phyloP scores from a whole-genome alignment of 495 filamentous ascomycete species.

The Lasiosphaeria miniovina region DNA sequence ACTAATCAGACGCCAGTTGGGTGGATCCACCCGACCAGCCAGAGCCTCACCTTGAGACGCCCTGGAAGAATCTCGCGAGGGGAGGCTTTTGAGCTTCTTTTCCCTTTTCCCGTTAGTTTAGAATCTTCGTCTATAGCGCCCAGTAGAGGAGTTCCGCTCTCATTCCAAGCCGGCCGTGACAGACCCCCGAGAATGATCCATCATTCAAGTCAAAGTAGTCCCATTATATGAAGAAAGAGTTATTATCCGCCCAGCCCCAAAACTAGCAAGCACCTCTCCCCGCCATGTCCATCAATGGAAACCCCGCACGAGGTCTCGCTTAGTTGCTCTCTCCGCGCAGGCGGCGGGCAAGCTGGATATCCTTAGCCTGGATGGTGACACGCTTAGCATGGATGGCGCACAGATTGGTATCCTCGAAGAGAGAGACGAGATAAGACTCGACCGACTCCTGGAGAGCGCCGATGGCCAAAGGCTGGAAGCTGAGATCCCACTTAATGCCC shows the following conservation, averaged over 20 bases:
- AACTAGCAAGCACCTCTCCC: conserved; percentile 9
- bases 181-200: conserved; percentile 25
- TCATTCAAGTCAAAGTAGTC: conserved; percentile 26
- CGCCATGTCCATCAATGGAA: neutral
- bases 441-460: conserved; percentile 99
- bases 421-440: conserved; percentile 99
- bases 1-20: too few relatives aligned
- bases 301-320: conserved; percentile 20
- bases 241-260: conserved; percentile 32
- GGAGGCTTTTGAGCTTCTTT: too few relatives aligned
- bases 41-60: too few relatives aligned
- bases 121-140: too few relatives aligned
- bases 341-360: conserved; percentile 94
- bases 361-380: conserved; percentile 92
- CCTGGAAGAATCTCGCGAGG: too few relatives aligned
- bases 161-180: too few relatives aligned
- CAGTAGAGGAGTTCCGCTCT: too few relatives aligned
- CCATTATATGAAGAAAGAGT: conserved; percentile 27
- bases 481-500: conserved; percentile 99
- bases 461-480: conserved; percentile 99
- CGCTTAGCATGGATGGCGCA: conserved; percentile 99
- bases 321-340: conserved; percentile 90
- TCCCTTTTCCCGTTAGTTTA: too few relatives aligned
- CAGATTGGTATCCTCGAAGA: conserved; percentile 99
- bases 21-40: too few relatives aligned